These are phyloP conservation scores for Pseudozyma flocculosa DNA, from an alignment of 1,284 basidiomycete species.

Conservation along the genomic window DNA sequence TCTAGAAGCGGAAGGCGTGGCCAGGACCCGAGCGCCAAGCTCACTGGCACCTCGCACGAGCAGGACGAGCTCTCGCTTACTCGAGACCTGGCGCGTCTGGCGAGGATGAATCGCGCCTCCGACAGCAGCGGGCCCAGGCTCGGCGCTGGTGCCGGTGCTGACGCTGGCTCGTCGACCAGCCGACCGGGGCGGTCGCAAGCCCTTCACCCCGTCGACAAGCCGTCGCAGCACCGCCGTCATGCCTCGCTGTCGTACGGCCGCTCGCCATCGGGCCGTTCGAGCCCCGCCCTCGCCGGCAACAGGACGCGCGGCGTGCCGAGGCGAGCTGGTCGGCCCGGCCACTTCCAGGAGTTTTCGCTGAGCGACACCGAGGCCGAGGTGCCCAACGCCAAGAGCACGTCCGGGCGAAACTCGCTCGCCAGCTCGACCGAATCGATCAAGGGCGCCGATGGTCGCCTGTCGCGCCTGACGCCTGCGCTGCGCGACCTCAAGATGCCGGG, in stretches of 20 bases:
- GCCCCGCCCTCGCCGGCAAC: not conserved
- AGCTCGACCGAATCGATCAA: conserved; percentile 12
- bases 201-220: no score
- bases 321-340: not conserved
- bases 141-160: no score
- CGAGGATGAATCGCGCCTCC: conserved; percentile 21
- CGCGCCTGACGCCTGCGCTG: conserved; percentile 14
- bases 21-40: no score
- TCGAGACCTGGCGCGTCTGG: conserved; percentile 23
- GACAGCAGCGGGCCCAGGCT: conserved; percentile 4
- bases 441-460: not conserved
- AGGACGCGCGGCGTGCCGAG: no score
- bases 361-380: conserved; percentile 43
- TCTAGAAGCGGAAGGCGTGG: conserved; percentile 9
- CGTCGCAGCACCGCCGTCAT: conserved; percentile 15
- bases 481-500: conserved; percentile 18
- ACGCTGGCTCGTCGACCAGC: no score
- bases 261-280: no score
- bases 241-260: conserved; percentile 12
- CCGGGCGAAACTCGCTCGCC: conserved; percentile 17
- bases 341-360: conserved; percentile 32
- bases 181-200: no score
- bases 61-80: conserved; percentile 32
- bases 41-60: conserved; percentile 1
- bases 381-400: conserved; percentile 16